Percentiles rank a stretch among this genome's conserved stretches.
These are phyloP conservation scores for Phytophthora tentaculata DNA, from an alignment of 352 stramenopile species.

Conservation along the genomic window DNA sequence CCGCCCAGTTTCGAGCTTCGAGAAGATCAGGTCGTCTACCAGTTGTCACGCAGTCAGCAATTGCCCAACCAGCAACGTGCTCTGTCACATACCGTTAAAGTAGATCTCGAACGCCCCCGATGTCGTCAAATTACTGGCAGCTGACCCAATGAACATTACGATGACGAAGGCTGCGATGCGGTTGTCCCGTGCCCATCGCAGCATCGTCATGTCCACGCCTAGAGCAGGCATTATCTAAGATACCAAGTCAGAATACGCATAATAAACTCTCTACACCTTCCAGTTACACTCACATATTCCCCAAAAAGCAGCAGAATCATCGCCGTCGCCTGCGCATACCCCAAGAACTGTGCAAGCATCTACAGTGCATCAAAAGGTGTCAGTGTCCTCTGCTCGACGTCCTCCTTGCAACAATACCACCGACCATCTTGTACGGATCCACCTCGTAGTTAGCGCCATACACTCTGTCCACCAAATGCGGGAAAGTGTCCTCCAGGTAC, in stretches of 20 bases:
- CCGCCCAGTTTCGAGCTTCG: slow-evolving; percentile 64
- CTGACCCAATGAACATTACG: slow-evolving; percentile 65
- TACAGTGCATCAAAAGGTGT: slow-evolving; percentile 15
- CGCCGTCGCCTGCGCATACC: slow-evolving; percentile 51
- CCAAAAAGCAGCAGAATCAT: slow-evolving; percentile 74
- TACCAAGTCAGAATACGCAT: slow-evolving; percentile 2
- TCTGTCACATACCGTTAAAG: slow-evolving; percentile 64
- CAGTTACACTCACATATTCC: slow-evolving; percentile 51
- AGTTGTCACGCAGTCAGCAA: slow-evolving; percentile 12
- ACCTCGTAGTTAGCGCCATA: slow-evolving; percentile 69
- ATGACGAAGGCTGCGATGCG: slow-evolving; percentile 71
- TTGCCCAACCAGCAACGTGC: neutral
- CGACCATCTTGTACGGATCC: slow-evolving; percentile 53
- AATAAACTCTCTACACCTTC: neutral
- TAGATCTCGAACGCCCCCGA: slow-evolving; percentile 85
- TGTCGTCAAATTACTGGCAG: slow-evolving; percentile 69
- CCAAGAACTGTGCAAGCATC: slow-evolving; percentile 49
- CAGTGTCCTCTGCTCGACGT: neutral
- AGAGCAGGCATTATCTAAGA: slow-evolving; percentile 58
- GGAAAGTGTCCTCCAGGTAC: slow-evolving; percentile 76
- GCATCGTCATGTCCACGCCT: slow-evolving; percentile 50
- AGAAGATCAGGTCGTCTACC: slow-evolving; percentile 79
- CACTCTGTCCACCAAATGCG: slow-evolving; percentile 71
- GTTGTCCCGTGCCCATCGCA: slow-evolving; percentile 79
- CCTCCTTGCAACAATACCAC: neutral